Percentiles rank a stretch among this genome's conserved stretches.
phyloP scores from a whole-genome alignment of 345 rosid species.

The Combretum micranthum region DNA sequence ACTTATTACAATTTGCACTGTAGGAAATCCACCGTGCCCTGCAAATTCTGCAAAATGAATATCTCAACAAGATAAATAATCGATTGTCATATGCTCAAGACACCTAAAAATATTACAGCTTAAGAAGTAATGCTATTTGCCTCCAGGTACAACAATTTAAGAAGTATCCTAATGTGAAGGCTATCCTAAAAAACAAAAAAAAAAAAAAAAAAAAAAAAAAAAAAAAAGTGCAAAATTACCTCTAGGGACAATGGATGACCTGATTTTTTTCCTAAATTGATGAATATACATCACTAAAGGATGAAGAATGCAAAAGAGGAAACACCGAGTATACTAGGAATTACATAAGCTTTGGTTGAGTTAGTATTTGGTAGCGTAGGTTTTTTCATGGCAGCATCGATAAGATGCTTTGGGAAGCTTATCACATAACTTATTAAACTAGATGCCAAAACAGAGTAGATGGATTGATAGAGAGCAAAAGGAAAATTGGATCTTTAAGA shows the following conservation, averaged over 20 bases:
- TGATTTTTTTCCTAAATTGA: conserved; percentile 67
- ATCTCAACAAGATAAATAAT: too few species aligned
- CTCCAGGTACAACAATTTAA: too few species aligned
- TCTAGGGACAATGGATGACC: conserved; percentile 65
- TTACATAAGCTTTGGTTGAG: conserved; percentile 27
- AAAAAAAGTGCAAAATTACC: conserved; percentile 53
- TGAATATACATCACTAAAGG: conserved; percentile 81
- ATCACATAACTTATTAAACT: conserved; percentile 80
- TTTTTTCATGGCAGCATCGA: conserved; percentile 41
- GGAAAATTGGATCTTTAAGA: conserved; percentile 59
- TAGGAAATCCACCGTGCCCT: too few species aligned
- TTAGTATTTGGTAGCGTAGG: conserved; percentile 2
- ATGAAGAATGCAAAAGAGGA: conserved; percentile 87
- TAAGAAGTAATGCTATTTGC: too few species aligned
- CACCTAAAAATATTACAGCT: too few species aligned
- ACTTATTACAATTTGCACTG: too few species aligned
- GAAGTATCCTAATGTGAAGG: conserved; percentile 55
- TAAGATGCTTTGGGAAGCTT: conserved; percentile 79
- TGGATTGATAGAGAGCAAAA: conserved; percentile 76
- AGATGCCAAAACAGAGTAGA: conserved; percentile 80
- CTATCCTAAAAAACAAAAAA: conserved; percentile 48
- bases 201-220: too few species aligned
- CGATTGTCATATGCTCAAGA: too few species aligned
- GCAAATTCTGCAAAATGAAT: too few species aligned
- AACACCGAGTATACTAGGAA: conserved; percentile 44